Evolutionary conservation across 1,284 basidiomycete genomes (phyloP).

Genomic region (Leccinum pachyderme): DNA sequence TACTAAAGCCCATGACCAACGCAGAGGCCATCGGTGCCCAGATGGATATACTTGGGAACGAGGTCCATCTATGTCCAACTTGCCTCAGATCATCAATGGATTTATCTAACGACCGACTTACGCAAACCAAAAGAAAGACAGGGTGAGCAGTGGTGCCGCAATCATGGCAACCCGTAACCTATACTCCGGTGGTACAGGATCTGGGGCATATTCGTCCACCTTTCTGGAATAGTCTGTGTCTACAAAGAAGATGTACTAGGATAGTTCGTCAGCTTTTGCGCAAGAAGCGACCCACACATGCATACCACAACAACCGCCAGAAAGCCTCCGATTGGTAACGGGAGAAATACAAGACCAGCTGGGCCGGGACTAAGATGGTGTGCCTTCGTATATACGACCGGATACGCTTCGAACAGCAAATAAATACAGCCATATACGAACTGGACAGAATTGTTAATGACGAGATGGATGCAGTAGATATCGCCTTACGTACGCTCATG

Average conservation of each 20-base stretch:
- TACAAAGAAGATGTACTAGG: slow-evolving; percentile 50
- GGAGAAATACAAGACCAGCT: slow-evolving; percentile 54
- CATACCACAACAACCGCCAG: slow-evolving; percentile 44
- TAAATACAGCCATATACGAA: slow-evolving; percentile 64
- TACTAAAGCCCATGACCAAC: slow-evolving; percentile 50
- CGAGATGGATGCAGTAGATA: slow-evolving; percentile 15
- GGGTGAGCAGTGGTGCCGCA: slow-evolving; percentile 54
- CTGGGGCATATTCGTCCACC: slow-evolving; percentile 45
- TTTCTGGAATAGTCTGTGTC: slow-evolving; percentile 52
- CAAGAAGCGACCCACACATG: slow-evolving; percentile 27
- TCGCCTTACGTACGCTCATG: slow-evolving; percentile 47
- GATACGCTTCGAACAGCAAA: slow-evolving; percentile 59
- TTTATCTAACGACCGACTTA: slow-evolving; percentile 32
- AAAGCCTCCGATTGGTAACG: slow-evolving; percentile 54
- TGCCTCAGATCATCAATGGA: not conserved
- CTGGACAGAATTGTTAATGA: slow-evolving; percentile 35
- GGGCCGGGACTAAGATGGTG: slow-evolving; percentile 51
- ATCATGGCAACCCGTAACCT: slow-evolving; percentile 55
- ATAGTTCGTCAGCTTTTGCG: slow-evolving; percentile 21
- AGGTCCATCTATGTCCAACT: slow-evolving; percentile 45
- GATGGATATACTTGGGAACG: slow-evolving; percentile 51
- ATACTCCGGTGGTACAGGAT: slow-evolving; percentile 65
- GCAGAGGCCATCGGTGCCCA: slow-evolving; percentile 59
- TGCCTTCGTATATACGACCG: slow-evolving; percentile 52
- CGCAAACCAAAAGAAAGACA: slow-evolving; percentile 70